phyloP scores from a whole-genome alignment of 495 filamentous ascomycete genomes.

The Xylaria scruposa region DNA sequence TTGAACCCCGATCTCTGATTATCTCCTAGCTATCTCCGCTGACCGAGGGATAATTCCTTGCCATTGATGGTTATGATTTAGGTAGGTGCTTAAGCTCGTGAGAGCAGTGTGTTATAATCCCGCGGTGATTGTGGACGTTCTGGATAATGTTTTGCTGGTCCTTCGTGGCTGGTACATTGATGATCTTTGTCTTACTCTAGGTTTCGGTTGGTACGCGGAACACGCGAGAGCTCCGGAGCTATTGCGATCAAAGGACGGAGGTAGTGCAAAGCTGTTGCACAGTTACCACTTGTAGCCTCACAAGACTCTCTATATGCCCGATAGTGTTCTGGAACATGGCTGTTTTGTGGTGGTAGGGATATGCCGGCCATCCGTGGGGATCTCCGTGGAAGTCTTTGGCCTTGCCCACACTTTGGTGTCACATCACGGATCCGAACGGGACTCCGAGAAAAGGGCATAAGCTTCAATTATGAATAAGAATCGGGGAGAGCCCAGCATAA shows the following conservation, averaged over 20 bases:
- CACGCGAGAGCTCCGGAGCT: background rate
- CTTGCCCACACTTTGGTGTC: background rate
- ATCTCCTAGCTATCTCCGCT: background rate
- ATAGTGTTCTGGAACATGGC: slow-evolving; percentile 4
- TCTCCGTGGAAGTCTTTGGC: slow-evolving; percentile 24
- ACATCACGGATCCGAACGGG: slow-evolving; percentile 7
- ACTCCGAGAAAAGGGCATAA: background rate
- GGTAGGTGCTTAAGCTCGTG: background rate
- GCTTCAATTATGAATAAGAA: slow-evolving; percentile 5
- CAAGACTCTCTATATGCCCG: background rate
- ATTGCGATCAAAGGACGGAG: background rate
- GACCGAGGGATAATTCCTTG: background rate
- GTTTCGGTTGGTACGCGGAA: background rate
- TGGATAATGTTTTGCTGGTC: background rate
- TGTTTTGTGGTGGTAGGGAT: slow-evolving; percentile 2
- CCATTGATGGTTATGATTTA: background rate
- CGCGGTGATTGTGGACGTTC: background rate
- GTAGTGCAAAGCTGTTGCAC: background rate
- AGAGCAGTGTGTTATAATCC: background rate
- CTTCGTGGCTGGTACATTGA: background rate
- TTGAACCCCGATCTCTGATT: background rate
- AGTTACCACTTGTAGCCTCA: background rate
- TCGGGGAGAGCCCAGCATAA: background rate
- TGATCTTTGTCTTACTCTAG: too few species aligned
- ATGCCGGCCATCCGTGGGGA: slow-evolving; percentile 32